These are phyloP conservation scores for Syncephalis plumigaleata DNA, from an alignment of 371 early-diverging fungal genomes.

Conservation along the genomic window DNA sequence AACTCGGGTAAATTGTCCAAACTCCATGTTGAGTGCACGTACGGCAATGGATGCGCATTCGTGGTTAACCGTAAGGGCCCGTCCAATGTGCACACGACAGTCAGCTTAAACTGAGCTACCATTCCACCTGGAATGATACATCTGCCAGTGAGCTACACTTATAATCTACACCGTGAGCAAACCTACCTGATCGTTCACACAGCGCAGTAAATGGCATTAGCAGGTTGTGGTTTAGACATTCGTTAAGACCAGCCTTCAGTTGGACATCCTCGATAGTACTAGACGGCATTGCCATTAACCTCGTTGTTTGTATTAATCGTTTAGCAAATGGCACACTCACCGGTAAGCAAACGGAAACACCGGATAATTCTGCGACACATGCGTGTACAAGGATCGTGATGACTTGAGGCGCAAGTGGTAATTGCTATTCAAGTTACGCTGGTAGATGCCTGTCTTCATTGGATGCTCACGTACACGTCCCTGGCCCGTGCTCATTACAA, in stretches of 20 bases:
- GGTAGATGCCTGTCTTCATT: slow-evolving; percentile 63
- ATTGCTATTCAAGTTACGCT: slow-evolving; percentile 54
- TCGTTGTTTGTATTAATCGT: not conserved
- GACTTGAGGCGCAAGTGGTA: slow-evolving; percentile 79
- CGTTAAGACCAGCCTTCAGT: slow-evolving; percentile 72
- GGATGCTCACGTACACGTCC: slow-evolving; percentile 40
- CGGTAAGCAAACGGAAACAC: slow-evolving; percentile 70
- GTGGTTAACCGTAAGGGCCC: slow-evolving; percentile 55
- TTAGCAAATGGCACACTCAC: slow-evolving; percentile 19
- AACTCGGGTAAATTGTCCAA: slow-evolving; percentile 3
- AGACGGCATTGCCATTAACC: not conserved
- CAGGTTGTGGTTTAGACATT: slow-evolving; percentile 53
- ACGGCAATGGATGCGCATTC: slow-evolving; percentile 31
- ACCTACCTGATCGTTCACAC: slow-evolving; percentile 37
- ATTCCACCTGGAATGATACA: slow-evolving; percentile 15
- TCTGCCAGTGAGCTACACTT: no score
- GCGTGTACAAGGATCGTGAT: slow-evolving; percentile 51
- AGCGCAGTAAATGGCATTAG: slow-evolving; percentile 53
- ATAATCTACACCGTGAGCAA: no score
- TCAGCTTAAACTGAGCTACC: slow-evolving; percentile 77
- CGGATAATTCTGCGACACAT: slow-evolving; percentile 51
- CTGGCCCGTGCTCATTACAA: slow-evolving; percentile 65
- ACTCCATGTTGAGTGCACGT: slow-evolving; percentile 31
- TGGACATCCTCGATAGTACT: slow-evolving; percentile 56
- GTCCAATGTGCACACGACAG: slow-evolving; percentile 56